A percentile compares a stretch with the other conserved stretches of the same genome.
Conservation (phyloP, 2,329 filamentous ascomycete species). For the Stagonosporopsis chrysanthemi region DNA sequence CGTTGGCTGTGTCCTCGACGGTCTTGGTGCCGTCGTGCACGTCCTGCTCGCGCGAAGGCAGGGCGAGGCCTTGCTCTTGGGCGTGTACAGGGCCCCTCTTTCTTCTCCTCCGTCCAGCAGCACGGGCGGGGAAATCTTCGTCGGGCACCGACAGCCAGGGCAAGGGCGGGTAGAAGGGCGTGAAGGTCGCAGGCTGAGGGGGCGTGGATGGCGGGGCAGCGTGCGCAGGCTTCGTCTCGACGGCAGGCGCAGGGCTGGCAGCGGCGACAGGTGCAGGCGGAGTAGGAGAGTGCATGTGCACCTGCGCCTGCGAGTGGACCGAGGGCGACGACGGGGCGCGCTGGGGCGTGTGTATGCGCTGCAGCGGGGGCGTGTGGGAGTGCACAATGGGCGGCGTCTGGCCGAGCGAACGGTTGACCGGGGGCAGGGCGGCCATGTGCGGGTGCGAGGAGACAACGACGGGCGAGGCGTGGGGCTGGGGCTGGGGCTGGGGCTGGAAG, state of each 20-base stretch:
- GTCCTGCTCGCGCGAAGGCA: conserved; percentile 58
- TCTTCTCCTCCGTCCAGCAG: conserved; percentile 56
- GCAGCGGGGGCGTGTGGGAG: conserved; percentile 45
- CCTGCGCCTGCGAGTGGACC: conserved; percentile 43
- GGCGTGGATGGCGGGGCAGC: conserved; percentile 23
- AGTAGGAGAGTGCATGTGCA: conserved; percentile 44
- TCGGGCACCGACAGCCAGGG: conserved; percentile 68
- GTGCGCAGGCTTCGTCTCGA: conserved; percentile 28
- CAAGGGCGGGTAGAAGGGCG: conserved; percentile 61
- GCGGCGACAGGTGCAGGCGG: conserved; percentile 36
- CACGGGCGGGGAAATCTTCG: conserved; percentile 61
- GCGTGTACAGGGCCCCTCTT: conserved; percentile 49
- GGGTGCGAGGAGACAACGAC: conserved; percentile 57
- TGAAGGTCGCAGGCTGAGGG: conserved; percentile 39
- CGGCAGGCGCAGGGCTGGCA: conserved; percentile 8
- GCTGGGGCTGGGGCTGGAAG: conserved; percentile 42
- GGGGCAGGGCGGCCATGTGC: conserved; percentile 57
- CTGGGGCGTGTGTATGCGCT: conserved; percentile 42
- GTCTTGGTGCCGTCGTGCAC: conserved; percentile 22
- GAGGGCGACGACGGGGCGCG: conserved; percentile 47
- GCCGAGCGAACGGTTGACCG: conserved; percentile 49
- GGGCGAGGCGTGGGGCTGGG: conserved; percentile 51
- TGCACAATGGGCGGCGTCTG: conserved; percentile 49
- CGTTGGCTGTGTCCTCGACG: conserved; percentile 26
- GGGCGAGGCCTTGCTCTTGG: conserved; percentile 54